A percentile compares a stretch with the other conserved stretches of the same genome.
These are phyloP conservation scores for Arthrinium phaeospermum DNA, from an alignment of 2,329 filamentous ascomycete genomes.

Conservation along the genomic window DNA sequence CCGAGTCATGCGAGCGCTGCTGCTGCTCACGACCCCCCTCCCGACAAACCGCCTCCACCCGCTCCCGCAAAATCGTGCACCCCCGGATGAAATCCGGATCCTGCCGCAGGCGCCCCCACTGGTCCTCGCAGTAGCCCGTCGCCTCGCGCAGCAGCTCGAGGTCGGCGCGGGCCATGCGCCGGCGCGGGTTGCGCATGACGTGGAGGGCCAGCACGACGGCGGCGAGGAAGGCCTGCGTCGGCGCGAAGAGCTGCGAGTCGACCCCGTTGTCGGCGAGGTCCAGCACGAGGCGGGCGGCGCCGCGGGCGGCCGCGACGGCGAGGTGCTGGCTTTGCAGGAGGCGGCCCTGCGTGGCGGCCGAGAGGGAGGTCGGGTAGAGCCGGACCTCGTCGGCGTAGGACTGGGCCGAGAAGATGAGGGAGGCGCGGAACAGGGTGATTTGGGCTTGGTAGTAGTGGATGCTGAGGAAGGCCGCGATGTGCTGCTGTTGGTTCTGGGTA, in stretches of 20 bases:
- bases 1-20: too few species aligned
- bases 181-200: slow-evolving; percentile 28
- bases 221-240: slow-evolving; percentile 27
- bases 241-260: slow-evolving; percentile 23
- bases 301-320: slow-evolving; percentile 24
- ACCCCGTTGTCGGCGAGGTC: slow-evolving; percentile 26
- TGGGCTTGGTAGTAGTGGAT: slow-evolving; percentile 27
- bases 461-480: slow-evolving; percentile 15
- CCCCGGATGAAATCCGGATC: slow-evolving; percentile 4
- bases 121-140: slow-evolving; percentile 29
- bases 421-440: slow-evolving; percentile 27
- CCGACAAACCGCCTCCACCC: background rate
- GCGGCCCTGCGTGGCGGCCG: background rate
- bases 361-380: background rate
- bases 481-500: background rate
- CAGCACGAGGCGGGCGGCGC: slow-evolving; percentile 23
- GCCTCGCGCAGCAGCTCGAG: slow-evolving; percentile 28
- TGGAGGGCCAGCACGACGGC: slow-evolving; percentile 29
- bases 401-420: slow-evolving; percentile 28
- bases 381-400: slow-evolving; percentile 27
- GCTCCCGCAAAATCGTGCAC: background rate
- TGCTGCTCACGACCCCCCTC: background rate
- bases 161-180: slow-evolving; percentile 30
- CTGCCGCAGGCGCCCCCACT: slow-evolving; percentile 18
- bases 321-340: slow-evolving; percentile 22